These are phyloP conservation scores for Melaleuca quinquenervia DNA, from an alignment of 345 rosid genomes.

Conservation along the genomic window DNA sequence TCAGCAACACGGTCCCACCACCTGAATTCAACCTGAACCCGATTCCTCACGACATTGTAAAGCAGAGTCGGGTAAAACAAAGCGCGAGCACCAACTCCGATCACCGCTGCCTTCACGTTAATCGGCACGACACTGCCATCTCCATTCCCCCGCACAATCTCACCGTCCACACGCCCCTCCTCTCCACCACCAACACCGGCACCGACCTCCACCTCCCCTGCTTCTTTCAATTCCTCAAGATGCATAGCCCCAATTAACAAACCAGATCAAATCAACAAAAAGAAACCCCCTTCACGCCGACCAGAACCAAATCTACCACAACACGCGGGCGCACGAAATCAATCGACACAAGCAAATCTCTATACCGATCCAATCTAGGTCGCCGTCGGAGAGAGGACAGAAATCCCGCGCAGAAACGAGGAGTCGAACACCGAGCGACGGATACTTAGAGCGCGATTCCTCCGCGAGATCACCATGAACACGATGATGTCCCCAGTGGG, in stretches of 20 bases:
- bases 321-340: background rate
- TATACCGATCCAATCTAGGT: background rate
- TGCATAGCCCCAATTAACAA: constrained; percentile 45
- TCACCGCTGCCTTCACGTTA: constrained; percentile 55
- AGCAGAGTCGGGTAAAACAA: constrained; percentile 84
- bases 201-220: constrained; percentile 13
- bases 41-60: constrained; percentile 93
- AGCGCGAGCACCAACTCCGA: constrained; percentile 94
- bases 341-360: background rate
- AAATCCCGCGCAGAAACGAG: background rate
- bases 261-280: constrained; percentile 1
- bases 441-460: background rate
- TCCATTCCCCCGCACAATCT: constrained; percentile 6
- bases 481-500: background rate
- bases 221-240: constrained; percentile 66
- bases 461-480: background rate
- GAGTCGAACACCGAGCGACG: background rate
- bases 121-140: constrained; percentile 7
- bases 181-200: constrained; percentile 5
- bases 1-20: constrained; percentile 95
- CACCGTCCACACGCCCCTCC: background rate
- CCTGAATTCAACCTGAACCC: constrained; percentile 71
- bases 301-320: background rate
- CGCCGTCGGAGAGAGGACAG: background rate
- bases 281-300: no score